Evolutionary conservation across 2,329 filamentous ascomycete species (phyloP), one percentile per base, ranked within the genome.

Genomic region (Claviceps sp.): DNA sequence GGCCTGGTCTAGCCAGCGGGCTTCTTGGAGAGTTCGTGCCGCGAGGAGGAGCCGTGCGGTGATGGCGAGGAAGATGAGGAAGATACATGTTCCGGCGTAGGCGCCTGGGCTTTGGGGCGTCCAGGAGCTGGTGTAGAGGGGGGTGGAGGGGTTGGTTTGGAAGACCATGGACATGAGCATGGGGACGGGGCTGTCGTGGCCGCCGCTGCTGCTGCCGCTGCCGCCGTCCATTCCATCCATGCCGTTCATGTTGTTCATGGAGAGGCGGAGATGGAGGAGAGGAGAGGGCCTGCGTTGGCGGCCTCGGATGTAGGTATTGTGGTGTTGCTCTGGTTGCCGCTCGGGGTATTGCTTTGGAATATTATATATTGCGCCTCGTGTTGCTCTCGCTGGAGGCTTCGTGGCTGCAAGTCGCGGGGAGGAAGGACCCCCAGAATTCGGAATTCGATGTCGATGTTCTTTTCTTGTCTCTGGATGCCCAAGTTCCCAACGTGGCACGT

Each of bases 11-110:
- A 85, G 69, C 84, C 88, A 94, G 45, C 73, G 70, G 58, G 72
- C 63, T 67, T 77, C 79, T 65, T 70, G 77, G 67, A 72, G 81
- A 70, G 70, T 79, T 64, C 88, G 88, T 60, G 79, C 72, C 2
- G 89, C 89, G 49, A 91, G 71, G 16, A 95, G 73, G 20, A 74
- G 70, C 50, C 90, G 85, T 62, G 84, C 82, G 52, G 85, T 62
- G 55, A 83, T 73, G 55, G 82, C 83, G 50, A 97, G 81, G 45
- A 85, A 60, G 64, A 95, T 82, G 54, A 96, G 77, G 70, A 96
- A 96, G 66, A 96, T 86, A 72, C 91, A 95, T 30, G 88, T 95
- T 52, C 82, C 91, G 1, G 88, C 88, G 68, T 96, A 97, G 54
- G 77, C 71, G 59, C 84, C 88, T 5, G 76, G 71, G 38, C 71